phyloP scores from a whole-genome alignment of 768 basidiomycete species.

The Mycena galericulata region DNA sequence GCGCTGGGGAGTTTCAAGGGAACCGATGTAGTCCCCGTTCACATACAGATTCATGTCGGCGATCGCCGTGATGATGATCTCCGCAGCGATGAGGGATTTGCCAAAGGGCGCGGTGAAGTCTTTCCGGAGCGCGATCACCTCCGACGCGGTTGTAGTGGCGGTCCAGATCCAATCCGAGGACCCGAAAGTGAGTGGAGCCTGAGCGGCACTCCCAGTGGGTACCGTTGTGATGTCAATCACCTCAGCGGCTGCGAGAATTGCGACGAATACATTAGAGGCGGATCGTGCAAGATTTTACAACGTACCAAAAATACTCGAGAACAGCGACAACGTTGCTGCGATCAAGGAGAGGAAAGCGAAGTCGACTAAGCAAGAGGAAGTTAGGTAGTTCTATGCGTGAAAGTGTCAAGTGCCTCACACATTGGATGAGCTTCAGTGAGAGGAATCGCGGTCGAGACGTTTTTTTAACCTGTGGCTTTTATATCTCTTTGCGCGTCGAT shows the following conservation, averaged over 20 bases:
- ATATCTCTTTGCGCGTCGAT: too few species aligned
- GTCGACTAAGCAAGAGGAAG: not conserved
- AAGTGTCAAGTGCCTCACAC: not conserved
- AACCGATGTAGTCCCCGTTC: constrained; percentile 18
- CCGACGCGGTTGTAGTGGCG: not conserved
- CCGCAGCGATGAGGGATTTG: constrained; percentile 13
- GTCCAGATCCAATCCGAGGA: constrained; percentile 23
- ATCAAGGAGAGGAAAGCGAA: not conserved
- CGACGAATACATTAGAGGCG: not conserved
- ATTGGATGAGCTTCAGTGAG: not conserved
- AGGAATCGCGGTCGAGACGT: not conserved
- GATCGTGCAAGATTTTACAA: not conserved
- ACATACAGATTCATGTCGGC: constrained; percentile 1
- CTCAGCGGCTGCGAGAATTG: not conserved
- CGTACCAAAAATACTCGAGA: not conserved
- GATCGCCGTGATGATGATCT: not conserved
- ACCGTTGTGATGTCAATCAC: too few species aligned
- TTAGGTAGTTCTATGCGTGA: not conserved
- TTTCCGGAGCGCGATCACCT: not conserved
- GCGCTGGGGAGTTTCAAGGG: too few species aligned
- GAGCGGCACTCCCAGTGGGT: not conserved
- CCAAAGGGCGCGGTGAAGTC: constrained; percentile 14
- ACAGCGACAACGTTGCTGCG: not conserved
- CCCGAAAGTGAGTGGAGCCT: constrained; percentile 1
- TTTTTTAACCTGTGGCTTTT: not conserved